Evolutionary conservation across 208 protist genomes (phyloP).

Genomic region (Acanthamoeba healyi): DNA sequence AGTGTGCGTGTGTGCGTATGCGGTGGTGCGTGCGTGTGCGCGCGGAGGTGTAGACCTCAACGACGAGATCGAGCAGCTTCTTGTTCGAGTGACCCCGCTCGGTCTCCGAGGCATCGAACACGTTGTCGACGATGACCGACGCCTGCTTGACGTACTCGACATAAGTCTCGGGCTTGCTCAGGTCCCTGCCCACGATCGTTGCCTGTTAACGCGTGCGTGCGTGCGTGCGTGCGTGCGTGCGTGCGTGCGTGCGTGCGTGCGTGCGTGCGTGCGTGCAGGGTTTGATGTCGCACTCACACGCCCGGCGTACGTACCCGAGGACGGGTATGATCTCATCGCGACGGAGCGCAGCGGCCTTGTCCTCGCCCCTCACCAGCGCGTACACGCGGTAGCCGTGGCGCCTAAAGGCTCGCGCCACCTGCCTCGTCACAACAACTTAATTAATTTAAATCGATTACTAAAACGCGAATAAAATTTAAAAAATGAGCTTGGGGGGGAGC

Average conservation of each 20-base stretch:
- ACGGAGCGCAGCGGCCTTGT: constrained; percentile 33
- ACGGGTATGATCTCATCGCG: constrained; percentile 65
- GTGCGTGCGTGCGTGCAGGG: too few relatives aligned
- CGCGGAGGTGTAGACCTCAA: constrained; percentile 22
- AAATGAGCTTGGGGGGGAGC: not conserved
- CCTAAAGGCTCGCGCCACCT: constrained; percentile 74
- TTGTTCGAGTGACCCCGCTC: not conserved
- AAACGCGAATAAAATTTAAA: too few relatives aligned
- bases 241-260: too few relatives aligned
- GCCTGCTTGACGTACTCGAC: constrained; percentile 11
- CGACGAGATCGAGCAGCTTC: constrained; percentile 52
- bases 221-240: too few relatives aligned
- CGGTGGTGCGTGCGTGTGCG: not conserved
- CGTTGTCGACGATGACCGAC: constrained; percentile 72
- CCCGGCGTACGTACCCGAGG: constrained; percentile 24
- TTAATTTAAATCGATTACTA: too few relatives aligned
- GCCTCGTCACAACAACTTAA: not conserved
- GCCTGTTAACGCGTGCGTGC: too few relatives aligned
- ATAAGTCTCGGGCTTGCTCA: constrained; percentile 67
- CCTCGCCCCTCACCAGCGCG: constrained; percentile 38
- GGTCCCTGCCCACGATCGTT: not conserved
- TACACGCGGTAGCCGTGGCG: constrained; percentile 65
- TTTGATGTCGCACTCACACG: too few relatives aligned
- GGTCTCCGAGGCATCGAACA: not conserved
- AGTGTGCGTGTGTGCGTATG: not conserved